Percentiles rank a stretch among this genome's conserved stretches.
Evolutionary conservation across 208 protist genomes (phyloP).

Genomic region (Plasmodiophora brassicae): DNA sequence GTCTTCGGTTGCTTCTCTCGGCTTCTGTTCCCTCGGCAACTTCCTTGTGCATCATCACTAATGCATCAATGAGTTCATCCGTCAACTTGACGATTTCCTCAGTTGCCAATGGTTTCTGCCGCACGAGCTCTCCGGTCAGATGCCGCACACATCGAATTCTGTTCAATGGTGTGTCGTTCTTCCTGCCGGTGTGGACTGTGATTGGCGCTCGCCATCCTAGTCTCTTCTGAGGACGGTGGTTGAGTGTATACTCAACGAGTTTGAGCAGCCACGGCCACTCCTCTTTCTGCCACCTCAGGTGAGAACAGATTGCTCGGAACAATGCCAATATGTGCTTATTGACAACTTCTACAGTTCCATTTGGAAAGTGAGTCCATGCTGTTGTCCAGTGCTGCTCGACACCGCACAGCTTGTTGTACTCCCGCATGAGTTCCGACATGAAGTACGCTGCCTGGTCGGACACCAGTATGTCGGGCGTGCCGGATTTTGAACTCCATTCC

Average conservation of each 20-base stretch:
- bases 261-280: not conserved
- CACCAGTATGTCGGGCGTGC: not conserved
- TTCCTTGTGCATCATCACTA: not conserved
- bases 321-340: not conserved
- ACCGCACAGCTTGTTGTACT: not conserved
- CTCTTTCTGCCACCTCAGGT: not conserved
- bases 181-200: too few species aligned
- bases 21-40: not conserved
- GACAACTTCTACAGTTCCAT: not conserved
- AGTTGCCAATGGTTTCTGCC: not conserved
- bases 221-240: not conserved
- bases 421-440: not conserved
- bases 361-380: not conserved
- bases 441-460: not conserved
- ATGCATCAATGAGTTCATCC: not conserved
- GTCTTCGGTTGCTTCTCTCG: not conserved
- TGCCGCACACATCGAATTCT: too few species aligned
- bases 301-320: not conserved
- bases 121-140: not conserved
- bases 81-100: not conserved
- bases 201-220: not conserved
- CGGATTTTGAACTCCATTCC: not conserved
- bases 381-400: not conserved
- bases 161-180: too few species aligned
- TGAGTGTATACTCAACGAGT: not conserved